These are phyloP conservation scores for Paraconiothyrium sp. DNA, from an alignment of 2,329 filamentous ascomycete genomes.

Conservation along the genomic window DNA sequence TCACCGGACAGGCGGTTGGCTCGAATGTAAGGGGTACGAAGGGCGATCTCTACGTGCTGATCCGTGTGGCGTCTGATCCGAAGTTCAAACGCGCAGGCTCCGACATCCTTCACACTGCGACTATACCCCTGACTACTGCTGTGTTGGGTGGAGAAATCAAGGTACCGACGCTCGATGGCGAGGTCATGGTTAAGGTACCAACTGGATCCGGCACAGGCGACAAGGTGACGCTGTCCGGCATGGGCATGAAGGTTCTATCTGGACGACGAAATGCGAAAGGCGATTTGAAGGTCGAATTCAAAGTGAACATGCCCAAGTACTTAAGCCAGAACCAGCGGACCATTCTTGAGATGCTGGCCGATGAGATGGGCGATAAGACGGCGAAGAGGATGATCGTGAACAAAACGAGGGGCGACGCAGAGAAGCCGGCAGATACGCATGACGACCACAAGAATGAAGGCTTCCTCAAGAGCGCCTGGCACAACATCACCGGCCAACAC, in stretches of 20 bases:
- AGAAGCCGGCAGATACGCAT: slow-evolving; percentile 26
- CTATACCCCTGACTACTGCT: slow-evolving; percentile 90
- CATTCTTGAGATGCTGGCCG: slow-evolving; percentile 92
- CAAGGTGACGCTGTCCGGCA: slow-evolving; percentile 84
- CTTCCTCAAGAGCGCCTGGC: slow-evolving; percentile 93
- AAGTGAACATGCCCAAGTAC: slow-evolving; percentile 94
- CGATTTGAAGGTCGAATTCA: slow-evolving; percentile 93
- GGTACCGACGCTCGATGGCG: slow-evolving; percentile 88
- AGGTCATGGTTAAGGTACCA: slow-evolving; percentile 88
- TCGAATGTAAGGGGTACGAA: slow-evolving; percentile 71
- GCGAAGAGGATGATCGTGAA: slow-evolving; percentile 94
- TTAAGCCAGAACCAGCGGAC: slow-evolving; percentile 90
- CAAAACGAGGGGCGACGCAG: slow-evolving; percentile 54
- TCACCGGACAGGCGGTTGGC: slow-evolving; percentile 74
- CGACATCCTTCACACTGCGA: slow-evolving; percentile 91
- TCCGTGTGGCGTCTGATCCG: slow-evolving; percentile 86
- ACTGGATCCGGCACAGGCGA: slow-evolving; percentile 95
- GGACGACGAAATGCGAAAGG: slow-evolving; percentile 73
- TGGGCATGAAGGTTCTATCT: slow-evolving; percentile 89
- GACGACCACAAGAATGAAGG: slow-evolving; percentile 78
- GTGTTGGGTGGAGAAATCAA: slow-evolving; percentile 88
- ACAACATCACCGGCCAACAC: slow-evolving; percentile 83
- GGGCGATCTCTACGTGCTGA: slow-evolving; percentile 91
- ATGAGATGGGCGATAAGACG: slow-evolving; percentile 92
- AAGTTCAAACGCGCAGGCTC: slow-evolving; percentile 89